These are phyloP conservation scores for Trichophyton rubrum DNA, from an alignment of 2,329 filamentous ascomycete genomes.

Conservation along the genomic window DNA sequence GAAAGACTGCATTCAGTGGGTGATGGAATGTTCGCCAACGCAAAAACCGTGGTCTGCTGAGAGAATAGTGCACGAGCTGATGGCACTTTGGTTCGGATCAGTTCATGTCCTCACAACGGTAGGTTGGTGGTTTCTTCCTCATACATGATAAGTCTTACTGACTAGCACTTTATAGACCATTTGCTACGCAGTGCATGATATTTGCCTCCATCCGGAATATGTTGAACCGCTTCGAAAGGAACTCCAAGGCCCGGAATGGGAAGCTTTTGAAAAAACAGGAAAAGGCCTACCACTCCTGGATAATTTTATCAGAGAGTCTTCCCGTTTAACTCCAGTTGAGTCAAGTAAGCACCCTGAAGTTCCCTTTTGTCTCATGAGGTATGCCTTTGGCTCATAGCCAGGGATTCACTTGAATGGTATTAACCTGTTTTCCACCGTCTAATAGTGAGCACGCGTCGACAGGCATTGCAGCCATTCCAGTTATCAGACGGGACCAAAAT, in stretches of 20 bases:
- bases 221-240: neutral
- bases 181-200: neutral
- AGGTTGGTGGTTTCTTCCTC: neutral
- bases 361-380: neutral
- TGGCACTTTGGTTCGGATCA: neutral
- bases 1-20: constrained; percentile 1
- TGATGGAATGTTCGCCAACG: neutral
- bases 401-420: neutral
- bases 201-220: neutral
- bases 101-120: neutral
- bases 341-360: neutral
- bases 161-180: neutral
- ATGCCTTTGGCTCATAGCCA: too few relatives aligned
- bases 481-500: neutral
- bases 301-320: neutral
- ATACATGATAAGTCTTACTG: neutral
- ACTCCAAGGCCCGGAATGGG: neutral
- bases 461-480: neutral
- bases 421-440: too few relatives aligned
- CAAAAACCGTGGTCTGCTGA: neutral
- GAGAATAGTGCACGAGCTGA: neutral
- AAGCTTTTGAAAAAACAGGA: neutral
- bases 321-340: neutral
- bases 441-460: neutral
- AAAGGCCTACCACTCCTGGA: neutral